These are phyloP conservation scores for Penicillium sp. DNA, from an alignment of 2,329 filamentous ascomycete species.

Conservation along the genomic window DNA sequence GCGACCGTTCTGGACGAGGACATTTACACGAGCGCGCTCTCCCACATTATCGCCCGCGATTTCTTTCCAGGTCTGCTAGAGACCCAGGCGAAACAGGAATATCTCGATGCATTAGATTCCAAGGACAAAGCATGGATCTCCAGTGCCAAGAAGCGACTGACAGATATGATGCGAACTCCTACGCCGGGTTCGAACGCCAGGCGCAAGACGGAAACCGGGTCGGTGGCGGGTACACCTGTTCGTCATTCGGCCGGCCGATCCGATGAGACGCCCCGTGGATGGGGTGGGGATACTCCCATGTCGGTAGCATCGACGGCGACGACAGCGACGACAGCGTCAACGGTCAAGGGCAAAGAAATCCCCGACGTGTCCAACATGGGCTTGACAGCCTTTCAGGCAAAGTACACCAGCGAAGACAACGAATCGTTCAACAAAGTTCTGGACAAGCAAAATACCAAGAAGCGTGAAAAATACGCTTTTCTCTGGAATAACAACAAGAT, in stretches of 20 bases:
- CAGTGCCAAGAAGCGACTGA: conserved; percentile 65
- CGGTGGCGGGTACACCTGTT: conserved; percentile 51
- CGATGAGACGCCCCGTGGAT: conserved; percentile 41
- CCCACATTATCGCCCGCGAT: conserved; percentile 90
- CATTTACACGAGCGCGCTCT: conserved; percentile 81
- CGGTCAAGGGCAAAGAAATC: conserved; percentile 38
- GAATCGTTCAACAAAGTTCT: conserved; percentile 91
- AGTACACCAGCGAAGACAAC: conserved; percentile 96
- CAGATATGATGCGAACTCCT: conserved; percentile 72
- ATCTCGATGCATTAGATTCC: conserved; percentile 83
- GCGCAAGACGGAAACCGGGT: conserved; percentile 9
- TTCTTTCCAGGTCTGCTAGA: conserved; percentile 92
- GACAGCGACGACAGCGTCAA: conserved; percentile 27
- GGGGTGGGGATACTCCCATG: conserved; percentile 67
- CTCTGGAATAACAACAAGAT: conserved; percentile 85
- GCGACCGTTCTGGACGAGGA: conserved; percentile 88
- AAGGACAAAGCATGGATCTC: conserved; percentile 80
- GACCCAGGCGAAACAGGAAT: conserved; percentile 81
- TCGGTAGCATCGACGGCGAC: conserved; percentile 46
- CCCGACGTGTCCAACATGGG: conserved; percentile 69
- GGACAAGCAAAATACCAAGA: conserved; percentile 83
- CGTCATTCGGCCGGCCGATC: conserved; percentile 25
- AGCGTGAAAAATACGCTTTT: conserved; percentile 79
- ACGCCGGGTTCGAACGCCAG: conserved; percentile 54
- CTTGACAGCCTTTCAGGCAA: conserved; percentile 77